phyloP scores from a whole-genome alignment of 78 protist species.

The Mantamonas sphyraenae region DNA sequence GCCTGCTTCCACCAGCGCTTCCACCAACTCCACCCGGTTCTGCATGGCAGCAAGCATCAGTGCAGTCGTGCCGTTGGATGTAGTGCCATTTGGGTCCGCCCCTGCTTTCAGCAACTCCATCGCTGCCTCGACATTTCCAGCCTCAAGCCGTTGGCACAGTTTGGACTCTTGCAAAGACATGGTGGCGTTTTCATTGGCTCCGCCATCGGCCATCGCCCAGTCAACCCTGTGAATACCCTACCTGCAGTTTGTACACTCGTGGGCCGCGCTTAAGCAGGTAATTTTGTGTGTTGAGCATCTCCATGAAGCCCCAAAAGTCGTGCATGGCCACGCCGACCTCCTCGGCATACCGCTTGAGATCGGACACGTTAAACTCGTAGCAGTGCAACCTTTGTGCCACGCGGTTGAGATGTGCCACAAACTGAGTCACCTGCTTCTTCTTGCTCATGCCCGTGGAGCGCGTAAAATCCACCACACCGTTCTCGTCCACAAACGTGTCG shows the following conservation, averaged over 20 bases:
- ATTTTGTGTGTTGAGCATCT: not conserved
- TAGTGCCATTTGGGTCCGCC: too few relatives aligned
- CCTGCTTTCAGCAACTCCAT: too few relatives aligned
- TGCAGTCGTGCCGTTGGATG: too few relatives aligned
- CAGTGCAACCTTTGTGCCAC: not conserved
- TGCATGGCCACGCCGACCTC: not conserved
- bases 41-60: too few relatives aligned
- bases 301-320: not conserved
- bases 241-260: slow-evolving; percentile 14
- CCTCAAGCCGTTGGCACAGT: too few relatives aligned
- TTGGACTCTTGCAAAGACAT: too few relatives aligned
- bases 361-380: not conserved
- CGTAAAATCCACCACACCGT: not conserved
- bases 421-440: not conserved
- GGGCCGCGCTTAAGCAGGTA: slow-evolving; percentile 10
- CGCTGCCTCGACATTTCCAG: too few relatives aligned
- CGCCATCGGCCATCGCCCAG: not conserved
- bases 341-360: not conserved
- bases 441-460: slow-evolving; percentile 12
- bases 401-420: not conserved
- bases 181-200: too few relatives aligned
- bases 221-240: not conserved
- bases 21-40: too few relatives aligned
- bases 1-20: too few relatives aligned
- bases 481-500: not conserved